Evolutionary conservation across 2,329 filamentous ascomycete species (phyloP), one percentile per base, ranked within the genome.

Genomic region (Escovopsis sp.): DNA sequence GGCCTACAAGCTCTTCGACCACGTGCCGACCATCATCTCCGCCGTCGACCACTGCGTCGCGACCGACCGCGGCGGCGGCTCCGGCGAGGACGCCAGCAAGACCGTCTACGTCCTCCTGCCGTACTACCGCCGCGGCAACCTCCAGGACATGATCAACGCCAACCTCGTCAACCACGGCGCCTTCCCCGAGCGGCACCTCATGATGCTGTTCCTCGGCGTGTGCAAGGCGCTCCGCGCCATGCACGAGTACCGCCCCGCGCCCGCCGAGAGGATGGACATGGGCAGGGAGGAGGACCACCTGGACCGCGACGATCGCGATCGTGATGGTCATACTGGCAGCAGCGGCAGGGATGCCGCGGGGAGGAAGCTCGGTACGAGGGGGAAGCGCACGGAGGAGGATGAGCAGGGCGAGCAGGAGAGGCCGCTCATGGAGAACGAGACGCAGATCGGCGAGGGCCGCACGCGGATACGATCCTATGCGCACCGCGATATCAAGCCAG

Each of bases 101-200:
- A 96, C 88, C 0, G 90, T 96, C 35, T 98, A 98, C 58, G 90
- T 98, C 41, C 67, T 98, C 30, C 69, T 98, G 15, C 90, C 90
- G 11, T 98, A 96, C 64, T 98, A 94, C 63, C 70, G 86, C 48
- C 71, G 88, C 45, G 90, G 90, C 12, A 98, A 98, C 57, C 69
- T 98, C 27, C 90, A 98, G 62, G 90, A 98, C 60, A 80, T 92
- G 53, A 96, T 98, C 66, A 98, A 98, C 58, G 88, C 90, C 43
- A 98, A 98, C 59, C 66, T 96, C 36, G 88, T 98, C 57, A 96
- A 96, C 58, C 85, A 93, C 55, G 83, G 82, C 27, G 71, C 70
- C 35, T 96, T 98, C 50, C 86, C 88, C 1, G 88, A 96, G 62
- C 72, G 77, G 53, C 70, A 79, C 48, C 65, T 98, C 42, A 88